Evolutionary conservation across 345 rosid species (phyloP).

Genomic region (Corchorus olitorius): DNA sequence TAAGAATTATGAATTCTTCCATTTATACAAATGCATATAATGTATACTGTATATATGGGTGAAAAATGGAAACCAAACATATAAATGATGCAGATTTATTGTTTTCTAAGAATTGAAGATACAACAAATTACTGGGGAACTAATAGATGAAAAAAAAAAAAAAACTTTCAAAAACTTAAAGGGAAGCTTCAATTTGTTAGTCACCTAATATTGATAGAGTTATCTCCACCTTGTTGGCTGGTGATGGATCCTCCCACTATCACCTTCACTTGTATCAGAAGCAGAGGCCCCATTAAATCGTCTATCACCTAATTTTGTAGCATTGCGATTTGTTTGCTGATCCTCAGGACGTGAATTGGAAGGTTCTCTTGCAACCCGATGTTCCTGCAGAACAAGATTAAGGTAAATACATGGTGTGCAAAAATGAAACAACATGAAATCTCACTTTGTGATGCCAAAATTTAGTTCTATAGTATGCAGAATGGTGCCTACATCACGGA

Average conservation of each 20-base stretch:
- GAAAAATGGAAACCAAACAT: slow-evolving; percentile 18
- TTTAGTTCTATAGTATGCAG: not conserved
- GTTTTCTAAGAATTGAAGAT: slow-evolving; percentile 29
- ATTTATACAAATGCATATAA: slow-evolving; percentile 30
- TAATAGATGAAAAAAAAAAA: not conserved
- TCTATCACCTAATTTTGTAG: slow-evolving; percentile 33
- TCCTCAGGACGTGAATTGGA: slow-evolving; percentile 29
- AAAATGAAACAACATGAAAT: slow-evolving; percentile 1
- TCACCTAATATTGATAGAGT: slow-evolving; percentile 40
- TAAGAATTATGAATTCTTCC: slow-evolving; percentile 32
- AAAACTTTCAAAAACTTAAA: not conserved
- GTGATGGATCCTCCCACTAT: slow-evolving; percentile 38
- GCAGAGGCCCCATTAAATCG: slow-evolving; percentile 41
- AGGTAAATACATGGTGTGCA: not conserved
- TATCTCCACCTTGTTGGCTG: slow-evolving; percentile 52
- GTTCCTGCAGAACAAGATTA: slow-evolving; percentile 40
- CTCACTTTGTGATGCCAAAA: not conserved
- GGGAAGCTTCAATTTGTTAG: slow-evolving; percentile 24
- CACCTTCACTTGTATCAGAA: slow-evolving; percentile 51
- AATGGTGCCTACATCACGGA: slow-evolving; percentile 60
- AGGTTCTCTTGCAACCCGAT: slow-evolving; percentile 43
- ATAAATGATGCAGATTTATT: slow-evolving; percentile 23
- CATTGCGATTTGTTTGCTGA: slow-evolving; percentile 29
- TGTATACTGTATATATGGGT: not conserved
- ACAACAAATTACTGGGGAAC: slow-evolving; percentile 25